These are phyloP conservation scores for Nepenthes gracilis DNA, from an alignment of 148 eudicot genomes.

Conservation along the genomic window DNA sequence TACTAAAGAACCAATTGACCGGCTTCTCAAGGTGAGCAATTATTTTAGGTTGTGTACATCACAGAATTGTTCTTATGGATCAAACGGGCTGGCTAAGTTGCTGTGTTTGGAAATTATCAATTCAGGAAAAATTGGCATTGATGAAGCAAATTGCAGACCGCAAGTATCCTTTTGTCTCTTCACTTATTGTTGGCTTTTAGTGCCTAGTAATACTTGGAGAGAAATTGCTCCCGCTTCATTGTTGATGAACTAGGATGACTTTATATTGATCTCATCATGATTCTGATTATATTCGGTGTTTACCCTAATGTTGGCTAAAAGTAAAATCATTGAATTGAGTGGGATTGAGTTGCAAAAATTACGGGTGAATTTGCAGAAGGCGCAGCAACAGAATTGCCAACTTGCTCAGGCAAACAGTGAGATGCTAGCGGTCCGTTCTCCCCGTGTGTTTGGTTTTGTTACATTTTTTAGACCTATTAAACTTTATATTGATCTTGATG, in stretches of 20 bases:
- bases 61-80: neutral
- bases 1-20: constrained; percentile 1
- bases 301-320: constrained; percentile 3
- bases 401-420: constrained; percentile 50
- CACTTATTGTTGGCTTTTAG: too few species aligned
- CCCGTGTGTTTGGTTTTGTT: neutral
- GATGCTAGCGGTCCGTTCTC: constrained; percentile 36
- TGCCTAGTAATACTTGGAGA: neutral
- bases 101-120: neutral
- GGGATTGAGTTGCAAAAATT: constrained; percentile 38
- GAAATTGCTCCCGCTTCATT: neutral
- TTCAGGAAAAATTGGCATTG: constrained; percentile 10
- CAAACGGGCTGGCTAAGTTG: neutral
- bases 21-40: constrained; percentile 5
- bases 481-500: neutral
- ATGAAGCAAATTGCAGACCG: constrained; percentile 11
- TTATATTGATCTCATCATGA: neutral
- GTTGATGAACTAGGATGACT: neutral
- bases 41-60: neutral
- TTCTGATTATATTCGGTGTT: neutral
- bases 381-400: constrained; percentile 49
- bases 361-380: constrained; percentile 34
- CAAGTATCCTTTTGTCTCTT: constrained; percentile 10
- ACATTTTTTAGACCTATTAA: neutral
- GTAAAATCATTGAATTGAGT: constrained; percentile 46